Evolutionary conservation across 2,329 filamentous ascomycete genomes (phyloP).

Genomic region (Talaromyces pinophilus): DNA sequence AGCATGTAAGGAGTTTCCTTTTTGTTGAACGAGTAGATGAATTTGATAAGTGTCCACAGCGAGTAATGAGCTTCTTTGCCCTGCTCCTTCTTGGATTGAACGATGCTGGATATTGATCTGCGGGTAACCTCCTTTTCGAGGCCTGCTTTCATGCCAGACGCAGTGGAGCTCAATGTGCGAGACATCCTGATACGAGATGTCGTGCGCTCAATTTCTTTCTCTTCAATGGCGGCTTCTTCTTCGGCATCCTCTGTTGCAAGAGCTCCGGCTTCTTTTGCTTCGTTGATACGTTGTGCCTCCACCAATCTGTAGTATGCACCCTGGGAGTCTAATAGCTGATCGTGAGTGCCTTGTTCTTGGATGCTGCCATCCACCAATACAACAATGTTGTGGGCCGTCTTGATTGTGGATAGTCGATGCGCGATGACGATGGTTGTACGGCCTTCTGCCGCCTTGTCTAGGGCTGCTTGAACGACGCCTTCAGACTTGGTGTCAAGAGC

Average conservation of each 20-base stretch:
- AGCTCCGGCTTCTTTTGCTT: constrained; percentile 50
- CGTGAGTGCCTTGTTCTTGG: constrained; percentile 87
- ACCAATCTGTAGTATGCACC: constrained; percentile 83
- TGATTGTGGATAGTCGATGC: constrained; percentile 92
- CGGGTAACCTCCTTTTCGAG: constrained; percentile 50
- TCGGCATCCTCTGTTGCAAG: constrained; percentile 32
- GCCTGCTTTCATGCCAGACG: constrained; percentile 19
- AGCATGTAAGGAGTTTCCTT: constrained; percentile 72
- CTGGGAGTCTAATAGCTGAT: constrained; percentile 68
- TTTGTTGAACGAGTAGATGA: constrained; percentile 78
- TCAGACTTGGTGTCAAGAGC: constrained; percentile 94
- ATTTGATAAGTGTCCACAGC: constrained; percentile 73
- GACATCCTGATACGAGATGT: constrained; percentile 29
- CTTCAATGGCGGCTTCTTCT: constrained; percentile 32
- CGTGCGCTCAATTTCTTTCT: constrained; percentile 38
- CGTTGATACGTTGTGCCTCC: constrained; percentile 77
- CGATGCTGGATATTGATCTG: constrained; percentile 66
- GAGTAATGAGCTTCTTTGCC: constrained; percentile 60
- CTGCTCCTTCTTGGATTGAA: constrained; percentile 59
- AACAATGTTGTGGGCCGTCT: constrained; percentile 91
- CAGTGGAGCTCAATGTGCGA: constrained; percentile 34
- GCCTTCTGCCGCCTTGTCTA: constrained; percentile 81
- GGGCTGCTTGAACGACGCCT: constrained; percentile 86
- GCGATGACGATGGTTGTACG: constrained; percentile 96
- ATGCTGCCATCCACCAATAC: constrained; percentile 86